Base-by-base conservation (phyloP, 352 stramenopile species). In the Pythium myriotylum region DNA sequence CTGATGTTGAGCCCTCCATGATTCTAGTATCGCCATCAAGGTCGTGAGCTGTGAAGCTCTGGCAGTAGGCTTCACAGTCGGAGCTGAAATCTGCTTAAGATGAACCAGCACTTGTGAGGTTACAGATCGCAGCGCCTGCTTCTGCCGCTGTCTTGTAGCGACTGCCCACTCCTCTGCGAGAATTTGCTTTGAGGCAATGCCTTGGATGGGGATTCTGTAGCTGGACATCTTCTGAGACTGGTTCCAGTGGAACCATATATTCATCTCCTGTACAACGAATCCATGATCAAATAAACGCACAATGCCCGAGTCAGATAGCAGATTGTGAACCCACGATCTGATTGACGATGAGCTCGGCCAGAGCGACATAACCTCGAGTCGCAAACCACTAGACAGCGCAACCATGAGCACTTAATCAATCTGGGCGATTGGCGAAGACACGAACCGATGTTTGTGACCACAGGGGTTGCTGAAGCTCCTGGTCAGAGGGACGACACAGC, bases 271-370 rank as follows among this genome's bases (percentile, higher is more conserved):
- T 12, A 41, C 4, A 14, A 50, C 17, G 57, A 37, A 1, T 16
- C 46, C 2, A n/a, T n/a, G 55, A 10, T 41, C 35, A 42, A 2
- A 3, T 19, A 27, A 13, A 9, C 20, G 7, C 14, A 14, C 3
- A 19, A 37, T 10, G 17, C 19, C 7, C 39, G 13, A 46, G 35
- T 56, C 23, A n/a, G 45, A 35, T 10, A 10, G 29, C 5, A 35
- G 29, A 35, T 5, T 35, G 10, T 10, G 29, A 35, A 82, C 80
- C 35, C 63, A 93, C 84, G 65, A 92, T 87, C 47, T 90, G 82
- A 62, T 92, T 91, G 29, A 84, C 74, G 29, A 93, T 66, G 4
- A 92, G 64, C 10, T 81, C 79, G 39, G 86, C 70, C 2, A 93
- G 42, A 9, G 79, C 78, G 33, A 89, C 89, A 54, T 88, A 94